A percentile compares a stretch with the other conserved stretches of the same genome.
Conservation (phyloP, 805 yeast species). For the Kuraishia cidri region DNA sequence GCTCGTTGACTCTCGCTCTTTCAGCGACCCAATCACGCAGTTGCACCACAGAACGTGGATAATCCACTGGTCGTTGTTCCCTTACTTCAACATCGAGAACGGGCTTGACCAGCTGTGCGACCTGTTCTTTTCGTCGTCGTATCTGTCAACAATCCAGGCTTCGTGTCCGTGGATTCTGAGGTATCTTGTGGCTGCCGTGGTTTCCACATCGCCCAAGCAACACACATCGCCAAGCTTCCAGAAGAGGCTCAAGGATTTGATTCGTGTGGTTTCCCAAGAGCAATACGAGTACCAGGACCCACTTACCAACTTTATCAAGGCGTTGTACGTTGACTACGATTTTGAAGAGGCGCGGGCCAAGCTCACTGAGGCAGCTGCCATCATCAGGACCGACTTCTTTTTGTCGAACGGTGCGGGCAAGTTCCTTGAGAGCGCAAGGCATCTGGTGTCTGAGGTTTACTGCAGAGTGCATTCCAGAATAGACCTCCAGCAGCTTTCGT, state of each 20-base stretch:
- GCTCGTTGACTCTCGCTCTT: conserved; percentile 43
- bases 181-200: conserved; percentile 55
- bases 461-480: conserved; percentile 43
- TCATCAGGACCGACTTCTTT: conserved; percentile 51
- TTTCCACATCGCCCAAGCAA: conserved; percentile 24
- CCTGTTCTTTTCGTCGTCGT: conserved; percentile 47
- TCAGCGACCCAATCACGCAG: conserved; percentile 41
- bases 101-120: conserved; percentile 49
- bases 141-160: conserved; percentile 60
- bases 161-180: conserved; percentile 66
- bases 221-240: conserved; percentile 25
- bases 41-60: conserved; percentile 60
- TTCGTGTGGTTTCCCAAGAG: conserved; percentile 51
- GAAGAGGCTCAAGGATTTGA: conserved; percentile 48
- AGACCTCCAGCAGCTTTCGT: conserved; percentile 34
- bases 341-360: conserved; percentile 42
- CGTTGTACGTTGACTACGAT: conserved; percentile 50
- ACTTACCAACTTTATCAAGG: conserved; percentile 44
- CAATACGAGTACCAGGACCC: conserved; percentile 60
- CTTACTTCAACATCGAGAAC: conserved; percentile 43
- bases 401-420: conserved; percentile 36
- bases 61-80: conserved; percentile 62
- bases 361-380: conserved; percentile 34
- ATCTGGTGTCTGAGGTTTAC: conserved; percentile 42
- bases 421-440: conserved; percentile 25